Percentiles rank a stretch among this genome's conserved stretches.
Evolutionary conservation across 176 grass and related monocot species (phyloP).

Genomic region (Otatea glauca): DNA sequence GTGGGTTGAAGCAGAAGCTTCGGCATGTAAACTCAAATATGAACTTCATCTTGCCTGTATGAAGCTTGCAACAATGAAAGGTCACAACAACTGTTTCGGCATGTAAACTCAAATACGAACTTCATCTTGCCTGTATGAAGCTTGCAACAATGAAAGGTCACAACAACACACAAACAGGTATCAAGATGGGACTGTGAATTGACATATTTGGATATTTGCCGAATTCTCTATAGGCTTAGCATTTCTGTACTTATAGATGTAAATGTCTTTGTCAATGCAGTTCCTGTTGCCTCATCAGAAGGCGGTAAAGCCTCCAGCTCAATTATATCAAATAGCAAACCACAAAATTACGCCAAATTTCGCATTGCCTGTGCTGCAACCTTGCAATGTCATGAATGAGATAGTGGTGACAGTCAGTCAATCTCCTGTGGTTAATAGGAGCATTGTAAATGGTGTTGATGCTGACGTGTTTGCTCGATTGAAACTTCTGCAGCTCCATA

Average conservation of each 20-base stretch:
- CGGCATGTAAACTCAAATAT: slow-evolving; percentile 74
- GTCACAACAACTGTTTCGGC: slow-evolving; percentile 36
- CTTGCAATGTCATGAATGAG: slow-evolving; percentile 34
- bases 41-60: slow-evolving; percentile 63
- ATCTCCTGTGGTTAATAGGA: slow-evolving; percentile 23
- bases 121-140: slow-evolving; percentile 56
- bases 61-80: slow-evolving; percentile 46
- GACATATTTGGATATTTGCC: slow-evolving; percentile 29
- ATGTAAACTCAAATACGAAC: slow-evolving; percentile 84
- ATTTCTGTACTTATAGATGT: slow-evolving; percentile 4
- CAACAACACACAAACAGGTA: slow-evolving; percentile 38
- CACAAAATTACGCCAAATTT: slow-evolving; percentile 39
- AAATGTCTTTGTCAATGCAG: slow-evolving; percentile 37
- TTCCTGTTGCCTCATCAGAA: slow-evolving; percentile 11
- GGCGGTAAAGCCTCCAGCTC: slow-evolving; percentile 5
- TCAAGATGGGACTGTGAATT: slow-evolving; percentile 26
- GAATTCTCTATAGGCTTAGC: slow-evolving; percentile 12
- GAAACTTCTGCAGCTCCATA: neutral
- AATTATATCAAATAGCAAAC: slow-evolving; percentile 27
- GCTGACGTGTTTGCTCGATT: slow-evolving; percentile 50
- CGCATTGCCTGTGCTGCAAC: slow-evolving; percentile 9
- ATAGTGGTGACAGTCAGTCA: slow-evolving; percentile 6
- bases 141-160: slow-evolving; percentile 40
- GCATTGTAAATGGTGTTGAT: slow-evolving; percentile 33
- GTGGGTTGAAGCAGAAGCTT: slow-evolving; percentile 85